phyloP scores from a whole-genome alignment of 805 yeast genomes.

The Spathaspora sp. region DNA sequence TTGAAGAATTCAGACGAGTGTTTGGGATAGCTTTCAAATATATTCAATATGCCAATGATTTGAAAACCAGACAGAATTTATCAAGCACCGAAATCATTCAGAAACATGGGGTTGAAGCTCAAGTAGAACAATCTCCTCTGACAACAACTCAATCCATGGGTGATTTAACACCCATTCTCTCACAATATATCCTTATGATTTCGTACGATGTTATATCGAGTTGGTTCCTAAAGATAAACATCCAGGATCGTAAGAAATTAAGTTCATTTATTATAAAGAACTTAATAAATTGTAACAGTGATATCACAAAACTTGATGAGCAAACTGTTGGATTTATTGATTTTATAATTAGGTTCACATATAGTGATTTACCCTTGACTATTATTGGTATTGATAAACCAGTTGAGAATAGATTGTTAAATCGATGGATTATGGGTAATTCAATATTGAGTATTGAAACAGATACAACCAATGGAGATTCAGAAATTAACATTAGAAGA shows the following conservation, averaged over 20 bases:
- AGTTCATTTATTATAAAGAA: slow-evolving; percentile 63
- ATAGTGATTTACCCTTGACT: slow-evolving; percentile 56
- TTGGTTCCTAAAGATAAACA: slow-evolving; percentile 66
- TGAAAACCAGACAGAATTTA: slow-evolving; percentile 20
- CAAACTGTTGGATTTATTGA: slow-evolving; percentile 65
- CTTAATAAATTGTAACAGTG: slow-evolving; percentile 34
- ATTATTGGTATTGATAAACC: slow-evolving; percentile 23
- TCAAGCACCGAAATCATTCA: slow-evolving; percentile 12
- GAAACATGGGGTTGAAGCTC: slow-evolving; percentile 44
- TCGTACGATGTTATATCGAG: slow-evolving; percentile 66
- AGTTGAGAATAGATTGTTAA: slow-evolving; percentile 6
- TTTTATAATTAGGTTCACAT: slow-evolving; percentile 63
- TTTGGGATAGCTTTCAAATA: slow-evolving; percentile 82
- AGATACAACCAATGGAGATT: slow-evolving; percentile 46
- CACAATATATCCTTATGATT: slow-evolving; percentile 57
- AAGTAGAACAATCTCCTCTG: slow-evolving; percentile 53
- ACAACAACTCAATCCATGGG: slow-evolving; percentile 35
- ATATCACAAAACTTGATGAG: slow-evolving; percentile 32
- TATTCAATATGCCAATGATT: slow-evolving; percentile 66
- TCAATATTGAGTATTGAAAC: slow-evolving; percentile 57
- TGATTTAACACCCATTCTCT: slow-evolving; percentile 38
- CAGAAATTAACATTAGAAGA: slow-evolving; percentile 51
- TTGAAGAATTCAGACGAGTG: slow-evolving; percentile 73
- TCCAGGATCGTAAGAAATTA: slow-evolving; percentile 54
- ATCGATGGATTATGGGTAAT: slow-evolving; percentile 61